These are phyloP conservation scores for Allium fistulosum DNA, from an alignment of 106 monocot genomes.

Conservation along the genomic window DNA sequence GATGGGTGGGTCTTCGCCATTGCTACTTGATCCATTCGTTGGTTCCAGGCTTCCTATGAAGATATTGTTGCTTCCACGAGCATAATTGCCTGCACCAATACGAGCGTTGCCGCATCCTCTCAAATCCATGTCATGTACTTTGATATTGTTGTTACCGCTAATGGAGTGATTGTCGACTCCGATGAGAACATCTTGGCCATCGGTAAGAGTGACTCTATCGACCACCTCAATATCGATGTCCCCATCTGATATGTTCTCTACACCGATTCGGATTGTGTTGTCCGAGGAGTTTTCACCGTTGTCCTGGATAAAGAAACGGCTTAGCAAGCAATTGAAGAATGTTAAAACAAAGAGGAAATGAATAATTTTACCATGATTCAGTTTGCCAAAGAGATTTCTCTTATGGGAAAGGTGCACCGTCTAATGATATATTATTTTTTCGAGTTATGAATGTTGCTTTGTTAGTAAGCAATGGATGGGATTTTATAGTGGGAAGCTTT, in stretches of 20 bases:
- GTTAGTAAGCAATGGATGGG: too few relatives aligned
- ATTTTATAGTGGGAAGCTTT: too few relatives aligned
- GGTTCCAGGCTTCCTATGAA: neutral
- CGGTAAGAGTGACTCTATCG: neutral
- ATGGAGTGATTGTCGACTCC: conserved; percentile 1
- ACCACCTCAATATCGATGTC: neutral
- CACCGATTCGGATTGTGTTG: neutral
- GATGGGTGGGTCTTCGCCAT: neutral
- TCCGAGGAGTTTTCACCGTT: too few relatives aligned
- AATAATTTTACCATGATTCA: too few relatives aligned
- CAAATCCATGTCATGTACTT: neutral
- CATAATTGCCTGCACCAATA: conserved; percentile 1
- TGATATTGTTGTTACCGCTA: neutral
- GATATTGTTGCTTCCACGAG: conserved; percentile 2
- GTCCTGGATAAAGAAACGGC: too few relatives aligned
- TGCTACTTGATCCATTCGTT: neutral
- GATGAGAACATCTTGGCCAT: neutral
- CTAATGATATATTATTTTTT: too few relatives aligned
- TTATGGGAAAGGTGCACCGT: too few relatives aligned
- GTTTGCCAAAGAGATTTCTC: too few relatives aligned
- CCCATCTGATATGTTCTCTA: neutral
- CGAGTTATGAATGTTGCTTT: too few relatives aligned
- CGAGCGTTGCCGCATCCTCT: neutral
- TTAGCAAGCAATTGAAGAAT: too few relatives aligned
- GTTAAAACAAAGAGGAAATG: too few relatives aligned